A percentile compares a stretch with the other conserved stretches of the same genome.
These are phyloP conservation scores for Fusarium setosum DNA, from an alignment of 2,329 filamentous ascomycete genomes.

Conservation along the genomic window DNA sequence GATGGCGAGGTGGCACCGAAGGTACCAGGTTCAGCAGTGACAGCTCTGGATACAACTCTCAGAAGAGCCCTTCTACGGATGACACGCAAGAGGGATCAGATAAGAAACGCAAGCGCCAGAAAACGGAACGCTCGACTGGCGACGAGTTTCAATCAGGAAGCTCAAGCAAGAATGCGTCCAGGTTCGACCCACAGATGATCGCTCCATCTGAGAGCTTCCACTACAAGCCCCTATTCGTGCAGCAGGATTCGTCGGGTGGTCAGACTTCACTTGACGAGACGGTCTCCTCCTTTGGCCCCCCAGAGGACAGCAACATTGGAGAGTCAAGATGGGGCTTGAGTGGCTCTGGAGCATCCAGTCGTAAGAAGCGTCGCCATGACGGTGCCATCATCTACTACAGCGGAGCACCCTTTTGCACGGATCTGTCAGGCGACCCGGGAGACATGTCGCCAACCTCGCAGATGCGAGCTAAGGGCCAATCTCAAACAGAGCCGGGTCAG, in stretches of 20 bases:
- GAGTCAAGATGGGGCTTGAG: slow-evolving; percentile 60
- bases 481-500: slow-evolving; percentile 38
- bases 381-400: slow-evolving; percentile 88
- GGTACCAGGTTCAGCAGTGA: slow-evolving; percentile 76
- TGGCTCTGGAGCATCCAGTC: slow-evolving; percentile 60
- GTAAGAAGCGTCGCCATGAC: slow-evolving; percentile 68
- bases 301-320: slow-evolving; percentile 61
- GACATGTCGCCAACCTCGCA: slow-evolving; percentile 61
- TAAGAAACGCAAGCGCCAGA: slow-evolving; percentile 59
- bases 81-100: slow-evolving; percentile 58
- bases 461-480: slow-evolving; percentile 58
- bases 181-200: slow-evolving; percentile 52
- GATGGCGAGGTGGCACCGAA: slow-evolving; percentile 78
- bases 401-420: slow-evolving; percentile 82
- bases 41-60: slow-evolving; percentile 62
- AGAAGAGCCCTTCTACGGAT: slow-evolving; percentile 61
- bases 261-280: slow-evolving; percentile 62
- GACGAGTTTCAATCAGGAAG: slow-evolving; percentile 49
- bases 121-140: slow-evolving; percentile 50
- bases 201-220: slow-evolving; percentile 64
- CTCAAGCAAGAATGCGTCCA: slow-evolving; percentile 53
- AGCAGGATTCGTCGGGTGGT: slow-evolving; percentile 59
- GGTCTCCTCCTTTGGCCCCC: slow-evolving; percentile 58
- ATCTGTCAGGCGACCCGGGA: slow-evolving; percentile 76
- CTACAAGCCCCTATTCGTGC: slow-evolving; percentile 72